Base-by-base conservation (phyloP, 768 basidiomycete species). In the Naematelia aurantialba region DNA sequence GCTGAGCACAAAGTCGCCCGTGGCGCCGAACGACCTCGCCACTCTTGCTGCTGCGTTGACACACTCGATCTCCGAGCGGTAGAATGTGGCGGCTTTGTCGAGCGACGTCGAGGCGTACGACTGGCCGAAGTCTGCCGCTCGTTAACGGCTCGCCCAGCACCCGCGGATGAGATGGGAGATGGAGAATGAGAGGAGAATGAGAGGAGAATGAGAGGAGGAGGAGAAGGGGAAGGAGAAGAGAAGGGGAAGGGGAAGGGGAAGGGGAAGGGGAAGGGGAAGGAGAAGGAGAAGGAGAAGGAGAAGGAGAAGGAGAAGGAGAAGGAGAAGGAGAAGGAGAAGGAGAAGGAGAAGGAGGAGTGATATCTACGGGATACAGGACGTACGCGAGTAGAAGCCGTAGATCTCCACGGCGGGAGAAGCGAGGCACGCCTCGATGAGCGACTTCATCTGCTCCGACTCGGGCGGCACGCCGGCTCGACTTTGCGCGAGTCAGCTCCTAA, bases 381-480 rank as follows among this genome's bases (percentile, higher is more conserved):
- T 85, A 75, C 91, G 90, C 55, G 83, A 85, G 63, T 91, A 92
- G 75, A 91, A 91, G 4, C 90, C 89, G 73, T 85, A 84, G n/a
- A 91, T 79, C 2, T 81, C 82, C 26, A 88, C 78, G 4, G 75
- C 80, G 5, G 82, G 74, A 0, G 88, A 87, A 2, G 73, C 76
- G 31, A 87, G 76, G 12, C 86, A 79, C 3, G 76, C 70, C 53
- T 78, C 76, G 47, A 91, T 73, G 54, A 91, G 80, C 8, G 77
- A 75, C 46, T 80, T 79, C 68, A 91, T 86, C 8, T 76, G 78
- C 11, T 80, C 76, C 10, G 86, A 83, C 2, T 77, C 74, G 0
- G 83, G 81, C 5, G 80, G 77, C 19, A 87, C 79, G 11, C 90
- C 89, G 29, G 89, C 88, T 42, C 89, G 89, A 67, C 89, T 89